phyloP scores from a whole-genome alignment of 169 alveolate species.

The Plasmodium gonderi region DNA sequence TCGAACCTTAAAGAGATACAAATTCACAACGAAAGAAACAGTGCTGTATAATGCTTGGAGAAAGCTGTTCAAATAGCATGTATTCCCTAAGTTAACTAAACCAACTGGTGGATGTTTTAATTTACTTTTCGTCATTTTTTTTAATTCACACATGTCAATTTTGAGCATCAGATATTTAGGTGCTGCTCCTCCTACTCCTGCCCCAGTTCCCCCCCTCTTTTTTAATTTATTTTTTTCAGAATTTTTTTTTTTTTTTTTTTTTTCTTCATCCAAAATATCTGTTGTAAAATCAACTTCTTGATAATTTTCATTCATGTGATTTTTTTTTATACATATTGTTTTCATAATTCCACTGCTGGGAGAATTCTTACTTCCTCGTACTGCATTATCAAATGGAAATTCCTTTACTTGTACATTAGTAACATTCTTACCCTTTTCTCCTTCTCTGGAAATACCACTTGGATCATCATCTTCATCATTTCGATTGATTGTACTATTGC shows the following conservation, averaged over 20 bases:
- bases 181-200: not conserved
- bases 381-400: not conserved
- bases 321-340: not conserved
- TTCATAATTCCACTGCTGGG: not conserved
- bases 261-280: not conserved
- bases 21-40: slow-evolving; percentile 78
- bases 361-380: not conserved
- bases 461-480: not conserved
- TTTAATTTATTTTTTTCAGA: not conserved
- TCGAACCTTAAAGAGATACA: slow-evolving; percentile 1
- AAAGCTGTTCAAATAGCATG: slow-evolving; percentile 96
- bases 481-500: not conserved
- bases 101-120: slow-evolving; percentile 83
- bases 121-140: slow-evolving; percentile 35
- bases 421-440: not conserved
- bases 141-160: not conserved
- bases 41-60: slow-evolving; percentile 95
- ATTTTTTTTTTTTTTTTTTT: not conserved
- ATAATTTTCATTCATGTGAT: not conserved
- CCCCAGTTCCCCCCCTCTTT: not conserved
- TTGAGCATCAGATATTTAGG: slow-evolving; percentile 48
- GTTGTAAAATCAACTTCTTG: slow-evolving; percentile 15
- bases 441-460: not conserved
- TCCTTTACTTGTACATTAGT: not conserved
- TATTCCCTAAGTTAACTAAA: slow-evolving; percentile 93